phyloP scores from a whole-genome alignment of 495 filamentous ascomycete genomes.

The Hypomontagnella submonticulosa region DNA sequence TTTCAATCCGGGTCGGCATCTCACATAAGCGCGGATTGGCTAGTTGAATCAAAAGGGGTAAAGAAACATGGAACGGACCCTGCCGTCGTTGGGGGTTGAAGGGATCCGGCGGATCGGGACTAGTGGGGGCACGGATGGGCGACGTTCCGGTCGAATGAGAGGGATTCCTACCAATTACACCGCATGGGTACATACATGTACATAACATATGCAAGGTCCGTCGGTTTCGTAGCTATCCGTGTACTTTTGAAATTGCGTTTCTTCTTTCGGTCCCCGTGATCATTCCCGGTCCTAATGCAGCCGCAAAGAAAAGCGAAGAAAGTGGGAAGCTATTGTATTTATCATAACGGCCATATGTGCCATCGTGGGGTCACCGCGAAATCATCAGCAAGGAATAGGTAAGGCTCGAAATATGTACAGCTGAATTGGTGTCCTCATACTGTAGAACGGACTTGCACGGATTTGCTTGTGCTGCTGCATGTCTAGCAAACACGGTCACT shows the following conservation, averaged over 20 bases:
- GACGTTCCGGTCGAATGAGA: slow-evolving; percentile 25
- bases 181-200: not conserved
- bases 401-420: no score
- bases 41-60: not conserved
- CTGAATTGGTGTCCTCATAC: no score
- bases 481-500: no score
- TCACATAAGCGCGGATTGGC: slow-evolving; percentile 6
- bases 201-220: slow-evolving; percentile 18
- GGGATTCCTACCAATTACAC: not conserved
- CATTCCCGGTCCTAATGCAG: no score
- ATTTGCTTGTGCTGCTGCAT: no score
- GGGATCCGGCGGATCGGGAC: slow-evolving; percentile 24
- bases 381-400: no score
- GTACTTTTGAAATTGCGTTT: not conserved
- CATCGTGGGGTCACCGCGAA: no score
- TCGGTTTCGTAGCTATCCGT: slow-evolving; percentile 29
- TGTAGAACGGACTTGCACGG: no score
- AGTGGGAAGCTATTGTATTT: no score
- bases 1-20: slow-evolving; percentile 23
- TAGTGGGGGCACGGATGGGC: slow-evolving; percentile 25
- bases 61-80: slow-evolving; percentile 17
- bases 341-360: no score
- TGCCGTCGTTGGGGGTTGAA: not conserved
- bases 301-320: no score
- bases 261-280: not conserved